Evolutionary conservation across 768 basidiomycete genomes (phyloP), one percentile per base, ranked within the genome.

Genomic region (Boletus rubropictus): DNA sequence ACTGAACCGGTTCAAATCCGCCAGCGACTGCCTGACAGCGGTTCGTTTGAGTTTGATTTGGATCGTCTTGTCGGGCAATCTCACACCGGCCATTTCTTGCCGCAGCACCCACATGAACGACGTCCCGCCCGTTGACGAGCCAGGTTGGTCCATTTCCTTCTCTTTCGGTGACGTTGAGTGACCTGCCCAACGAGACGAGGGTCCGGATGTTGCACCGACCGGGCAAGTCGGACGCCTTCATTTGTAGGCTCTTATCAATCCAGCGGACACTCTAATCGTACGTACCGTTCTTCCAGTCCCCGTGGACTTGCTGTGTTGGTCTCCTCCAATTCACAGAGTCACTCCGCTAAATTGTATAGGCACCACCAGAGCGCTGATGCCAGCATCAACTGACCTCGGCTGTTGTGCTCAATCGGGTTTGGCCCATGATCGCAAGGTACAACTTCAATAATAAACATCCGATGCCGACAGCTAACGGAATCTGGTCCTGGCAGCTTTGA

Each of bases 41-140:
- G 50, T 49, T 44, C 49, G 54, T 58, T 61, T 61, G 54, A 46
- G 61, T 63, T 58, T 62, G 58, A 57, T 65, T 61, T 55, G 15
- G 49, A 53, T 63, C 62, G 53, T 60, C 51, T 51, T 53, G 46
- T 65, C 51, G 62, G 50, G 54, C 33, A 28, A 51, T 50, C 64
- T 48, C 64, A 66, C 64, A 56, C 42, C 64, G 64, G 64, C 50
- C 60, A 43, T 32, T 8, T 7, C 17, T 56, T 46, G 38, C 64
- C 64, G 64, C 32, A 7, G 11, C 41, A 17, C 10, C 24, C 43
- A 48, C 51, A 43, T 51, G 42, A 38, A 21, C 46, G 22, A 29
- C 6, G 4, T 11, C 22, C 50, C 20, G 33, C 12, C 33, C 33
- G 51, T 7, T 12, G 12, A 37, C 15, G 21, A 22, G 7, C 40